These are phyloP conservation scores for Boletus rex-veris DNA, from an alignment of 768 basidiomycete genomes.

Conservation along the genomic window DNA sequence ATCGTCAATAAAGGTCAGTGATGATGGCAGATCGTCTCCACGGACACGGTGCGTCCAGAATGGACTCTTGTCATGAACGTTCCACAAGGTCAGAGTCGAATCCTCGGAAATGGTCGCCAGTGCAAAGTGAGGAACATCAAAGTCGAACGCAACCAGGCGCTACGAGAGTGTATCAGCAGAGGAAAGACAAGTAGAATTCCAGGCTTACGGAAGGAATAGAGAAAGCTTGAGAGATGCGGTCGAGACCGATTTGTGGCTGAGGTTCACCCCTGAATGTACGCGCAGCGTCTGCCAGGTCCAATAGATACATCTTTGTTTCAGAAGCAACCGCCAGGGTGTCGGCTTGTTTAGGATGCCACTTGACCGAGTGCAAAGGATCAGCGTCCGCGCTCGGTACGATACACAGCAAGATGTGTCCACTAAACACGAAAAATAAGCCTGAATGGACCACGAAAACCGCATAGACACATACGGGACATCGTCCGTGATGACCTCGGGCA, in stretches of 20 bases:
- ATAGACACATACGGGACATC: conserved; percentile 69
- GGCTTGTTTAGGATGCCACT: conserved; percentile 84
- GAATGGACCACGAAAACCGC: neutral
- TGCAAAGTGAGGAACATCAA: conserved; percentile 72
- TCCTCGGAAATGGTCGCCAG: conserved; percentile 81
- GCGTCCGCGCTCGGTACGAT: conserved; percentile 55
- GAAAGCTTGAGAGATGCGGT: conserved; percentile 65
- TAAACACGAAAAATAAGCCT: conserved; percentile 28
- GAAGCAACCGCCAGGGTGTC: conserved; percentile 83
- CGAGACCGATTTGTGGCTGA: conserved; percentile 64
- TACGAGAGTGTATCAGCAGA: conserved; percentile 27
- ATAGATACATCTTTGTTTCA: conserved; percentile 67
- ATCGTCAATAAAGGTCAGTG: conserved; percentile 79
- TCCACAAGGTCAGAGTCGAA: conserved; percentile 80
- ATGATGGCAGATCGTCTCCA: conserved; percentile 80
- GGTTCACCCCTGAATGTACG: conserved; percentile 61
- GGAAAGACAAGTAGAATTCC: neutral
- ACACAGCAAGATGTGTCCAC: conserved; percentile 67
- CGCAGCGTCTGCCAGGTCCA: conserved; percentile 65
- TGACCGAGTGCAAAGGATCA: conserved; percentile 74
- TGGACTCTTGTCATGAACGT: conserved; percentile 69
- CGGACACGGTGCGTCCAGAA: conserved; percentile 74
- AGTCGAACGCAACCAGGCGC: conserved; percentile 83
- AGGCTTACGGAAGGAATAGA: conserved; percentile 62
- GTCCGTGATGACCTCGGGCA: conserved; percentile 79